phyloP scores from a whole-genome alignment of 345 rosid species.

The Bruguiera sexangula region DNA sequence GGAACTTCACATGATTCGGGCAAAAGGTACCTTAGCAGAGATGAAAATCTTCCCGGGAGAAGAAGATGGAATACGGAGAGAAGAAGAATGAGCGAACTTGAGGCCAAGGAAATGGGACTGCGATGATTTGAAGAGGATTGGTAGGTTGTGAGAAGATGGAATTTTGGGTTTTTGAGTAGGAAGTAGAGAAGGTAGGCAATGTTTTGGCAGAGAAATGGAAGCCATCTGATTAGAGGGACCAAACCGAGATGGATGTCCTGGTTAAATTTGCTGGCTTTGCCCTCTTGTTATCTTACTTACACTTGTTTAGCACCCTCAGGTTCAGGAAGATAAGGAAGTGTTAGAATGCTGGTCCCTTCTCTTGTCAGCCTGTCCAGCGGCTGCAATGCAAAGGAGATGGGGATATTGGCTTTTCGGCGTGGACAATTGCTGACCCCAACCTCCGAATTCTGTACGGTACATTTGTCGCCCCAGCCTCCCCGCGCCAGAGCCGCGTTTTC shows the following conservation, averaged over 20 bases:
- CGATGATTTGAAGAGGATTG: slow-evolving; percentile 43
- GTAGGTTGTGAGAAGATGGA: slow-evolving; percentile 25
- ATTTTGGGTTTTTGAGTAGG: slow-evolving; percentile 33
- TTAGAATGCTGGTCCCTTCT: not conserved
- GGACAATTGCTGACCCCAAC: slow-evolving; percentile 44
- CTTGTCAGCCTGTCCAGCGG: not conserved
- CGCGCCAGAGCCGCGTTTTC: too few species aligned
- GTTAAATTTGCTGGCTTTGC: not conserved
- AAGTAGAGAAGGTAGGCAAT: slow-evolving; percentile 26
- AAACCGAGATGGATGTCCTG: not conserved
- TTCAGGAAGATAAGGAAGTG: slow-evolving; percentile 26
- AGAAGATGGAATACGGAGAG: slow-evolving; percentile 33
- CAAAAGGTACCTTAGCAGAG: slow-evolving; percentile 78
- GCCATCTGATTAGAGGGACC: slow-evolving; percentile 34
- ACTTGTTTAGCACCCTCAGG: too few species aligned
- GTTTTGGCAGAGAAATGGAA: slow-evolving; percentile 41
- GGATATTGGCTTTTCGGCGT: slow-evolving; percentile 26
- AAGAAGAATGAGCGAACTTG: slow-evolving; percentile 43
- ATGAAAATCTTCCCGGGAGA: slow-evolving; percentile 37
- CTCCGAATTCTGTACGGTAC: not conserved
- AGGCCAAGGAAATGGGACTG: slow-evolving; percentile 69
- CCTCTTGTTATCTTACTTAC: too few species aligned
- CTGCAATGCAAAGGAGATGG: slow-evolving; percentile 10
- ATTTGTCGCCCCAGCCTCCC: too few species aligned
- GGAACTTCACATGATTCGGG: not conserved